Evolutionary conservation across 1,139 yeast species (phyloP).

Genomic region (Taiozyma sp.): DNA sequence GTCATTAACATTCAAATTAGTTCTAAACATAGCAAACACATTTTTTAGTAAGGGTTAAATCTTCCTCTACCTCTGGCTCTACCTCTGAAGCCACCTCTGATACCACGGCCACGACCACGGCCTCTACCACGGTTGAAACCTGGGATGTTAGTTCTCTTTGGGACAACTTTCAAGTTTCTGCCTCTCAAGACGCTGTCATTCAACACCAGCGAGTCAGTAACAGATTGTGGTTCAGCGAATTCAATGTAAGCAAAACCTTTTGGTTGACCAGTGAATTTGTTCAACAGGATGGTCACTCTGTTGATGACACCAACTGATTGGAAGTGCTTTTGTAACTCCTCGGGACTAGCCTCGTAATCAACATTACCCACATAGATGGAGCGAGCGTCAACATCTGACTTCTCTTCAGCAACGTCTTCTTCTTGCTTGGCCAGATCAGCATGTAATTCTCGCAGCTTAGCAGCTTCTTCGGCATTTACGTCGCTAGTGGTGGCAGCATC

Average conservation of each 20-base stretch:
- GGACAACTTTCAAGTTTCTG: conserved; percentile 63
- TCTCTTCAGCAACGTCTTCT: conserved; percentile 40
- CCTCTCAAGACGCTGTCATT: conserved; percentile 67
- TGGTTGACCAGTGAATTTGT: conserved; percentile 72
- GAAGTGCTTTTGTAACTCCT: conserved; percentile 77
- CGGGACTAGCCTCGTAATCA: conserved; percentile 75
- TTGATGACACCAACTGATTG: conserved; percentile 72
- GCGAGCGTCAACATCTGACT: conserved; percentile 65
- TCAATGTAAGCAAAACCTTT: conserved; percentile 87
- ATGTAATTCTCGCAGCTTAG: conserved; percentile 47
- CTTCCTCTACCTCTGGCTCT: conserved; percentile 30
- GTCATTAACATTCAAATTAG: neutral
- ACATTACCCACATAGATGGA: conserved; percentile 88
- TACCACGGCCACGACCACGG: conserved; percentile 45
- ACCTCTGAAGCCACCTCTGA: conserved; percentile 30
- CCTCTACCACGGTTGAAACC: conserved; percentile 50
- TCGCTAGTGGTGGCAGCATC: conserved; percentile 3
- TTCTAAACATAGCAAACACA: neutral
- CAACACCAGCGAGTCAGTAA: conserved; percentile 59
- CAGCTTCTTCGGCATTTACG: conserved; percentile 51
- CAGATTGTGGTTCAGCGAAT: conserved; percentile 60
- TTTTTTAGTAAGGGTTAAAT: conserved; percentile 30
- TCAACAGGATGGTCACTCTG: conserved; percentile 75
- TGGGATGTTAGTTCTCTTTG: conserved; percentile 79
- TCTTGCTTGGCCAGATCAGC: conserved; percentile 42